phyloP scores from a whole-genome alignment of 1,284 basidiomycete species.

The Boletus mariae region DNA sequence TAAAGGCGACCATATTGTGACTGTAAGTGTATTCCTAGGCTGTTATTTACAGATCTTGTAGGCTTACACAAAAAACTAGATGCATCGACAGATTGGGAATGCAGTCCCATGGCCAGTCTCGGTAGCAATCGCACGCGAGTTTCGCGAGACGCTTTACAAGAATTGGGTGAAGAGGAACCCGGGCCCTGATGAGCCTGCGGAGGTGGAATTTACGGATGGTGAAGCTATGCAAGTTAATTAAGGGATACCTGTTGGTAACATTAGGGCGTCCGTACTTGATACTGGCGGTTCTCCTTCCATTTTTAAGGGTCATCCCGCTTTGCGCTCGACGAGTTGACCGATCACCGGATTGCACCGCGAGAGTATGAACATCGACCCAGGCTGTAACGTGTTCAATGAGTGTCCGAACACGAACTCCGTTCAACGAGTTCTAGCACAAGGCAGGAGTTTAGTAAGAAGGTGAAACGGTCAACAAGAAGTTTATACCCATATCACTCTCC shows the following conservation, averaged over 20 bases:
- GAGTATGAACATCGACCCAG: no score
- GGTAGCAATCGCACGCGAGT: conserved; percentile 58
- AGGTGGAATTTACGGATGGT: conserved; percentile 7
- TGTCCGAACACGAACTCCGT: not conserved
- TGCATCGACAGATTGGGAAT: conserved; percentile 76
- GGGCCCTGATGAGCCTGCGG: conserved; percentile 4
- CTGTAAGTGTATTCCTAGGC: conserved; percentile 41
- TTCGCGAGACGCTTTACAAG: conserved; percentile 47
- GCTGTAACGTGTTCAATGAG: not conserved
- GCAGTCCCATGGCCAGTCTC: conserved; percentile 66
- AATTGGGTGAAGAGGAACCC: conserved; percentile 41
- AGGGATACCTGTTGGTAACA: no score
- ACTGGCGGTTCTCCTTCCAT: no score
- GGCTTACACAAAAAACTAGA: conserved; percentile 37
- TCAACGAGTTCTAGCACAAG: not conserved
- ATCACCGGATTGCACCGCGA: no score
- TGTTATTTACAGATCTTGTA: not conserved
- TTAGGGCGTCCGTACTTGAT: no score
- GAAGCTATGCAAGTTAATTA: not conserved
- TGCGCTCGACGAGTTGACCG: no score
- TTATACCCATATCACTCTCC: not conserved
- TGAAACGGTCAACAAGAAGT: not conserved
- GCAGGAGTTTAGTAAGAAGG: not conserved
- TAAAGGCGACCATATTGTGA: conserved; percentile 47
- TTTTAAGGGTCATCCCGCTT: no score